Evolutionary conservation across 2,329 filamentous ascomycete genomes (phyloP).

Genomic region (Ophiostoma ulmi): DNA sequence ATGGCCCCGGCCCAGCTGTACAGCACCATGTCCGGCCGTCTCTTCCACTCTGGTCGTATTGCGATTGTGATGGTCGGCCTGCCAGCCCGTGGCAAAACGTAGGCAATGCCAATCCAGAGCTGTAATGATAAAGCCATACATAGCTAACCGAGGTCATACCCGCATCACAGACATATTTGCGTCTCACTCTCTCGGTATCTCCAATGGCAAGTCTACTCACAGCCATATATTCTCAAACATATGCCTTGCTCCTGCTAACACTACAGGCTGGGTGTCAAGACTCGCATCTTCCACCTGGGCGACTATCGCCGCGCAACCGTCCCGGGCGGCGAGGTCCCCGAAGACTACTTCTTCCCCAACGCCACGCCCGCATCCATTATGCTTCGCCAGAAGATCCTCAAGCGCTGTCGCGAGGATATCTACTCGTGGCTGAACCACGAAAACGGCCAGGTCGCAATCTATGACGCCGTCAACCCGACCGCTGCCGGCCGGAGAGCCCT

Average conservation of each 20-base stretch:
- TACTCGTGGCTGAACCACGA: conserved; percentile 95
- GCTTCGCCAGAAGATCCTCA: conserved; percentile 91
- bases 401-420: conserved; percentile 95
- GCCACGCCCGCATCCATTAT: conserved; percentile 90
- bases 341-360: conserved; percentile 97
- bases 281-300: conserved; percentile 92
- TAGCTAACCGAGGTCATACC: background rate
- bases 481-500: conserved; percentile 74
- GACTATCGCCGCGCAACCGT: conserved; percentile 93
- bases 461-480: conserved; percentile 94
- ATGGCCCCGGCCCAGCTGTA: conserved; percentile 95
- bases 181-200: conserved; percentile 93
- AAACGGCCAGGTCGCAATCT: conserved; percentile 96
- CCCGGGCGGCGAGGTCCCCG: conserved; percentile 77
- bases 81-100: conserved; percentile 93
- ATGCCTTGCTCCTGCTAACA: background rate
- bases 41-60: conserved; percentile 96
- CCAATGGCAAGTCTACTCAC: conserved; percentile 58
- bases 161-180: conserved; percentile 73
- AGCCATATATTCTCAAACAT: background rate
- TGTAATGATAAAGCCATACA: background rate
- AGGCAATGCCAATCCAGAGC: conserved; percentile 34
- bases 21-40: conserved; percentile 92
- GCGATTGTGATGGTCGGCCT: conserved; percentile 96
- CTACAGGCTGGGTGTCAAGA: conserved; percentile 89